Conservation (phyloP, 805 yeast genomes). For the Candida coleopterorum region DNA sequence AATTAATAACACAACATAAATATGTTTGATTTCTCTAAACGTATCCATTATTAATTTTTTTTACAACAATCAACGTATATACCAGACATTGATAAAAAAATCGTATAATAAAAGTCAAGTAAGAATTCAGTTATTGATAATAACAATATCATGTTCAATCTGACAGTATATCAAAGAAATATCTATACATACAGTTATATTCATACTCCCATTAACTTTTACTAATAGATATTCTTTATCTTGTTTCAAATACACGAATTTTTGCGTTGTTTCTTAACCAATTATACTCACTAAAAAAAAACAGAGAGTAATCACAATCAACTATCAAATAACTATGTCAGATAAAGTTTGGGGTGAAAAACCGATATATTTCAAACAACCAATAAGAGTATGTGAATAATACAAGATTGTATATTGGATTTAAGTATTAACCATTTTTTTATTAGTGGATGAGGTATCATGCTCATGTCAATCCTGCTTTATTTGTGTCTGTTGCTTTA, state of each 20-base stretch:
- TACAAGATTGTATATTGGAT: background rate
- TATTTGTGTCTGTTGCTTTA: slow-evolving; percentile 58
- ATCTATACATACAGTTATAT: too few species aligned
- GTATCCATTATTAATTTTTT: too few species aligned
- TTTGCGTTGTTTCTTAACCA: slow-evolving; percentile 2
- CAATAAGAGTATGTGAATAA: slow-evolving; percentile 53
- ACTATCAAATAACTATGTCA: too few species aligned
- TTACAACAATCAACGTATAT: too few species aligned
- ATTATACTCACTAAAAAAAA: slow-evolving; percentile 7
- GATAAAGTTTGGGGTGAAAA: slow-evolving; percentile 44
- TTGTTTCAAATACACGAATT: background rate
- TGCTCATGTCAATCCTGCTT: slow-evolving; percentile 72
- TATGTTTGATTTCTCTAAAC: too few species aligned
- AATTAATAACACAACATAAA: too few species aligned
- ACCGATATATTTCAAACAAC: slow-evolving; percentile 59
- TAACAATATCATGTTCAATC: too few species aligned
- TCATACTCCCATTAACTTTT: too few species aligned
- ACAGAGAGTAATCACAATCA: slow-evolving; percentile 10
- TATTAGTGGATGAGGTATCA: slow-evolving; percentile 68
- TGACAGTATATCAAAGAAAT: too few species aligned
- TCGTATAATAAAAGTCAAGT: too few species aligned
- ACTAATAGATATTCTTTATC: background rate
- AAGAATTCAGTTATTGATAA: too few species aligned
- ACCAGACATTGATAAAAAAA: too few species aligned
- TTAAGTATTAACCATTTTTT: slow-evolving; percentile 5